Conservation (phyloP, 345 rosid species). For the Litchi chinensis region DNA sequence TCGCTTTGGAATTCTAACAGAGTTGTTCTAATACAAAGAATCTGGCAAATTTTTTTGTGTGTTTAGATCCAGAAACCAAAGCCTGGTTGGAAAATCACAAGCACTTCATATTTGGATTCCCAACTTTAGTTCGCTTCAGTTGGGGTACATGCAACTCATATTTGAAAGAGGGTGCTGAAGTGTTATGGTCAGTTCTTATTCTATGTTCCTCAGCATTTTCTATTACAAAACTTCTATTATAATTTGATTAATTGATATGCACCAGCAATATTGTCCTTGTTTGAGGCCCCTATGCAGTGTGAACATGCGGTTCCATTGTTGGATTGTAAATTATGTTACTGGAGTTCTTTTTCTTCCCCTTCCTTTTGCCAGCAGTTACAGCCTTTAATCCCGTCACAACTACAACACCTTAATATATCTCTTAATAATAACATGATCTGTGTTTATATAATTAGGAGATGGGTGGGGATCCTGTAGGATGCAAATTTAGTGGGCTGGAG, state of each 20-base stretch:
- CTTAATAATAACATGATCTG: no score
- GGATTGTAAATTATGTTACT: neutral
- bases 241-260: neutral
- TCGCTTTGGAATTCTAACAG: neutral
- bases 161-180: constrained; percentile 66
- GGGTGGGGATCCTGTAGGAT: no score
- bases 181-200: constrained; percentile 61
- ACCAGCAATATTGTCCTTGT: neutral
- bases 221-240: neutral
- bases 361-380: no score
- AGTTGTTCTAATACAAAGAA: constrained; percentile 10
- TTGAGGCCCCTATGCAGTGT: neutral
- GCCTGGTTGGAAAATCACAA: constrained; percentile 80
- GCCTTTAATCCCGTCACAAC: no score
- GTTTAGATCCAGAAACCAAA: constrained; percentile 84
- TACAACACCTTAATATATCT: no score
- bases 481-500: no score
- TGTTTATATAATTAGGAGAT: no score
- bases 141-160: constrained; percentile 90
- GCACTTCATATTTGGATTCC: constrained; percentile 86
- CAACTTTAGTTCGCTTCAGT: constrained; percentile 88
- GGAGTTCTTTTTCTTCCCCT: no score
- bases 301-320: neutral
- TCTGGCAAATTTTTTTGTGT: constrained; percentile 26
- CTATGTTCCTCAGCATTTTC: constrained; percentile 2